Percentiles rank a stretch among this genome's conserved stretches.
Conservation (phyloP, 2,329 filamentous ascomycete species). For the Cladosporium sp. region DNA sequence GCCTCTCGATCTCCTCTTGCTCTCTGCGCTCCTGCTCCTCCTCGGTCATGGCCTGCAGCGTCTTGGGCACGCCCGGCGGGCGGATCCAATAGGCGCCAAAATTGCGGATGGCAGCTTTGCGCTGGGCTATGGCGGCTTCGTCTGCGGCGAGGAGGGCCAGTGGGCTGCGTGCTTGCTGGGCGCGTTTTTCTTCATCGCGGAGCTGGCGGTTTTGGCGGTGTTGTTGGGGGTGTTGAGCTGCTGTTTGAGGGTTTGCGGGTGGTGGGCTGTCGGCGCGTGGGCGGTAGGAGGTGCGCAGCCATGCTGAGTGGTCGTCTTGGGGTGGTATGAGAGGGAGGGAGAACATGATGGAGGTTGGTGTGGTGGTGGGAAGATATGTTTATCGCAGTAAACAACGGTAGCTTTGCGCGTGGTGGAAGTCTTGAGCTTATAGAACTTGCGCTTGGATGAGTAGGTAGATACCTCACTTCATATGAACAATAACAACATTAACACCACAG, state of each 20-base stretch:
- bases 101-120: slow-evolving; percentile 78
- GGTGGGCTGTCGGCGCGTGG: slow-evolving; percentile 22
- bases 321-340: slow-evolving; percentile 36
- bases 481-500: neutral
- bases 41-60: slow-evolving; percentile 84
- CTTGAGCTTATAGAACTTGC: neutral
- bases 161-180: slow-evolving; percentile 51
- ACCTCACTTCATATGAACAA: no score
- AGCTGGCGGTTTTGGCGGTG: slow-evolving; percentile 28
- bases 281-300: slow-evolving; percentile 9
- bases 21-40: slow-evolving; percentile 88
- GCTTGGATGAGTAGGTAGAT: neutral
- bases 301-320: slow-evolving; percentile 28
- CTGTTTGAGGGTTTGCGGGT: slow-evolving; percentile 31
- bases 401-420: neutral
- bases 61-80: slow-evolving; percentile 85
- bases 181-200: slow-evolving; percentile 35
- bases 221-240: slow-evolving; percentile 22
- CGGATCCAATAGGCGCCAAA: slow-evolving; percentile 90
- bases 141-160: slow-evolving; percentile 72
- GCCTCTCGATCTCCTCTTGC: slow-evolving; percentile 70
- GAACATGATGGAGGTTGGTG: slow-evolving; percentile 27
- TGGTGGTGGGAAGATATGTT: neutral
- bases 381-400: neutral
- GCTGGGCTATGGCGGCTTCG: slow-evolving; percentile 72